A percentile compares a stretch with the other conserved stretches of the same genome.
phyloP scores from a whole-genome alignment of 345 rosid species.

The Xanthoceras sorbifolium region DNA sequence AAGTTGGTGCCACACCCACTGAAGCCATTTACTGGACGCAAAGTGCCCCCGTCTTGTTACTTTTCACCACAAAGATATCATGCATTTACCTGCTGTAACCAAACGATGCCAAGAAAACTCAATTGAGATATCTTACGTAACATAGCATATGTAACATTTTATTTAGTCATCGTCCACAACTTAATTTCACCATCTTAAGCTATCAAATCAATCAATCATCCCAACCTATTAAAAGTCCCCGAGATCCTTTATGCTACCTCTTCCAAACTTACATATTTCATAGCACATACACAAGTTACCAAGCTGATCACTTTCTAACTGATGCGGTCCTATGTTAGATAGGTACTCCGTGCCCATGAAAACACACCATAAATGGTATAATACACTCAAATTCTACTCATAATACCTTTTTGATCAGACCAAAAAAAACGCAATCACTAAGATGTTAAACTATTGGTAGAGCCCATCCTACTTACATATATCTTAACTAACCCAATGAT shows the following conservation, averaged over 20 bases:
- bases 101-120: conserved; percentile 6
- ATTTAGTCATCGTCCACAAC: not conserved
- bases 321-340: too few species aligned
- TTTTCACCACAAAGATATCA: conserved; percentile 19
- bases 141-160: not conserved
- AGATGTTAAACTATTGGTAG: not conserved
- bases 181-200: not conserved
- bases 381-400: not conserved
- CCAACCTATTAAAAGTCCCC: not conserved
- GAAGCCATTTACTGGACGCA: conserved; percentile 60
- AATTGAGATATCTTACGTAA: not conserved
- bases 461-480: not conserved
- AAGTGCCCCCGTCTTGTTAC: conserved; percentile 24
- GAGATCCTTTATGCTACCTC: not conserved
- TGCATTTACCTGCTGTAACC: conserved; percentile 34
- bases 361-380: not conserved
- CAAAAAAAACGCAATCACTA: not conserved
- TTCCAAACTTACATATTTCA: not conserved
- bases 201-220: not conserved
- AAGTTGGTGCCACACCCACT: conserved; percentile 58
- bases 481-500: not conserved
- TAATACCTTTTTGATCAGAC: not conserved
- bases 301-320: not conserved
- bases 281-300: not conserved
- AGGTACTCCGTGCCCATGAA: not conserved